These are phyloP conservation scores for Maudiozyma barnettii DNA, from an alignment of 805 yeast genomes.

Conservation along the genomic window DNA sequence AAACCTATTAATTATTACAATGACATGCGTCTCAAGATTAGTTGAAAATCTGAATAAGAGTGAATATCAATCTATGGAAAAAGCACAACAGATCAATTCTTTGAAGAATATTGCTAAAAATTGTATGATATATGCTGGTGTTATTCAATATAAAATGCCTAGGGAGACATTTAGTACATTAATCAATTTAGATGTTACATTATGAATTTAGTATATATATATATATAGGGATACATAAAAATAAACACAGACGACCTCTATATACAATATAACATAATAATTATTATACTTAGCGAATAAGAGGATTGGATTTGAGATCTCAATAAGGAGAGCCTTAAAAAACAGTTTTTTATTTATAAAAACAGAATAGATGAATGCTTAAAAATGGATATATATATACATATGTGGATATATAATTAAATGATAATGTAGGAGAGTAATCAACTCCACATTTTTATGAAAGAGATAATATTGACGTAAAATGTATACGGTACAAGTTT, in stretches of 20 bases:
- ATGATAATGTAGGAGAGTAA: too few species aligned
- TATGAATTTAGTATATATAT: conserved; percentile 5
- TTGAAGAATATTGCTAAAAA: conserved; percentile 63
- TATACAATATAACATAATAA: neutral
- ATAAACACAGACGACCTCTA: neutral
- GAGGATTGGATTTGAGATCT: neutral
- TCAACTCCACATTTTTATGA: too few species aligned
- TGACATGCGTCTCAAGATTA: conserved; percentile 64
- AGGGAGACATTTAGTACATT: conserved; percentile 65
- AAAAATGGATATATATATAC: neutral
- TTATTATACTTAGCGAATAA: neutral
- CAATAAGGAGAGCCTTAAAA: neutral
- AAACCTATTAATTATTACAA: conserved; percentile 63
- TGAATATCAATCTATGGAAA: conserved; percentile 36
- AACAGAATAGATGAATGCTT: neutral
- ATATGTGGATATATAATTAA: neutral
- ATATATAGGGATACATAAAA: neutral
- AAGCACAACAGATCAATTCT: conserved; percentile 44
- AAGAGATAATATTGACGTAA: too few species aligned
- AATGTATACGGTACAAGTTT: too few species aligned
- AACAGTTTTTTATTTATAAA: too few species aligned
- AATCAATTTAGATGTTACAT: conserved; percentile 48
- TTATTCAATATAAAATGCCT: conserved; percentile 90
- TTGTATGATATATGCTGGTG: conserved; percentile 91
- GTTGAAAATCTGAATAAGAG: conserved; percentile 35